These are phyloP conservation scores for Plasmopara muralis DNA, from an alignment of 352 stramenopile species.

Conservation along the genomic window DNA sequence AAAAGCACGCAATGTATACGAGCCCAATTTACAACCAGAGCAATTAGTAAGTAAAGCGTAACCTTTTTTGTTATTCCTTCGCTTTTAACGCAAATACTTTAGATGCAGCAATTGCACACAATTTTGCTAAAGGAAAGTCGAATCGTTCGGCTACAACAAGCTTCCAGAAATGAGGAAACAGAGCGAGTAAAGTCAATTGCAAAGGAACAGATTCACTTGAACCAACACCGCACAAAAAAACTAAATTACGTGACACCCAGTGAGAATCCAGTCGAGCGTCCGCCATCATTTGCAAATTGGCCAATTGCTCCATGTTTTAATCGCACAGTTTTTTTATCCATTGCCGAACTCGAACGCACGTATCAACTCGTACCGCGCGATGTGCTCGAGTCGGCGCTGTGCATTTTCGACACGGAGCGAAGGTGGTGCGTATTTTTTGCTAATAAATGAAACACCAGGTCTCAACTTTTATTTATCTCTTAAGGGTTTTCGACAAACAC, in stretches of 20 bases:
- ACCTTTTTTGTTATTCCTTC: background rate
- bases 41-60: slow-evolving; percentile 34
- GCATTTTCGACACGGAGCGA: slow-evolving; percentile 62
- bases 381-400: slow-evolving; percentile 49
- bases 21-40: slow-evolving; percentile 56
- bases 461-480: background rate
- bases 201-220: slow-evolving; percentile 35
- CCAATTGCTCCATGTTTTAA: slow-evolving; percentile 41
- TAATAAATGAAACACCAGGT: background rate
- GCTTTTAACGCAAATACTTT: background rate
- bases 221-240: slow-evolving; percentile 21
- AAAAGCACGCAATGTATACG: slow-evolving; percentile 48
- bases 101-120: slow-evolving; percentile 61
- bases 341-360: slow-evolving; percentile 49
- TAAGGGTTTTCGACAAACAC: slow-evolving; percentile 63
- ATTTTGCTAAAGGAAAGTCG: slow-evolving; percentile 59
- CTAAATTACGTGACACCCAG: slow-evolving; percentile 13
- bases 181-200: slow-evolving; percentile 48
- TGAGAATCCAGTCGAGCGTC: slow-evolving; percentile 21
- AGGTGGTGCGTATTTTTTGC: slow-evolving; percentile 37
- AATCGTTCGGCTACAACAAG: slow-evolving; percentile 52
- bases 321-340: slow-evolving; percentile 69
- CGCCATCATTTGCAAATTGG: slow-evolving; percentile 45
- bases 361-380: slow-evolving; percentile 61
- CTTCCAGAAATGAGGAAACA: slow-evolving; percentile 47